A percentile compares a stretch with the other conserved stretches of the same genome.
These are phyloP conservation scores for Spatholobus suberectus DNA, from an alignment of 306 rosid genomes.

Conservation along the genomic window DNA sequence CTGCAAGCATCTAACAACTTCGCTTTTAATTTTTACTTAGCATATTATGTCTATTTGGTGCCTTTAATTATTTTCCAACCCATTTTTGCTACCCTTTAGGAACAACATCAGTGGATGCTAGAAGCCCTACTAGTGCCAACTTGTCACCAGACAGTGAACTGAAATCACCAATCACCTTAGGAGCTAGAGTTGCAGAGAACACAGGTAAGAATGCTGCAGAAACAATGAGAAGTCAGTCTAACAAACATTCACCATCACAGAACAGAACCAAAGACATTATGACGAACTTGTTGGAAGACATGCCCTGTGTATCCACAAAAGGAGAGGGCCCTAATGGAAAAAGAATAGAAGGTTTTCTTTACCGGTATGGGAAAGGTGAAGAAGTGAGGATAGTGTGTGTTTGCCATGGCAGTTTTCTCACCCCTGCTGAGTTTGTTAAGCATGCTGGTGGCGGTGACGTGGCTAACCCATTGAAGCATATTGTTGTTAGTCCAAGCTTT, in stretches of 20 bases:
- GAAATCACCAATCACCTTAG: conserved; percentile 23
- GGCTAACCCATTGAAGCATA: conserved; percentile 68
- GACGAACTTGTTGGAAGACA: conserved; percentile 61
- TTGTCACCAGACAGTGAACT: conserved; percentile 34
- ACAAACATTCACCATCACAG: background rate
- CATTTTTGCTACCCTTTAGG: conserved; percentile 18
- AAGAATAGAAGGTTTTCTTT: conserved; percentile 80
- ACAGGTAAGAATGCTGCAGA: conserved; percentile 16
- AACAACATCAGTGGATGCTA: conserved; percentile 38
- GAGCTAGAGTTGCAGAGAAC: background rate
- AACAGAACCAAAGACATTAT: conserved; percentile 44
- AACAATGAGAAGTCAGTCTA: conserved; percentile 9
- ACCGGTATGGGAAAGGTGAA: conserved; percentile 70
- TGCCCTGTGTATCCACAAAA: conserved; percentile 73
- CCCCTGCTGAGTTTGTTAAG: conserved; percentile 81
- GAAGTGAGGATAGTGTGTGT: conserved; percentile 81
- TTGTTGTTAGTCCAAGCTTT: conserved; percentile 60
- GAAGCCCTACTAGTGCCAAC: conserved; percentile 43
- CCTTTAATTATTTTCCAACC: background rate
- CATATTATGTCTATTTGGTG: too few relatives aligned
- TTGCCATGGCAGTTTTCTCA: conserved; percentile 76
- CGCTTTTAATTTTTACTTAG: too few relatives aligned
- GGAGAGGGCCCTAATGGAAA: conserved; percentile 72
- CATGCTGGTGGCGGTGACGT: conserved; percentile 81
- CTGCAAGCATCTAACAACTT: background rate